Evolutionary conservation across 306 rosid genomes (phyloP).

Genomic region (Luffa aegyptiaca): DNA sequence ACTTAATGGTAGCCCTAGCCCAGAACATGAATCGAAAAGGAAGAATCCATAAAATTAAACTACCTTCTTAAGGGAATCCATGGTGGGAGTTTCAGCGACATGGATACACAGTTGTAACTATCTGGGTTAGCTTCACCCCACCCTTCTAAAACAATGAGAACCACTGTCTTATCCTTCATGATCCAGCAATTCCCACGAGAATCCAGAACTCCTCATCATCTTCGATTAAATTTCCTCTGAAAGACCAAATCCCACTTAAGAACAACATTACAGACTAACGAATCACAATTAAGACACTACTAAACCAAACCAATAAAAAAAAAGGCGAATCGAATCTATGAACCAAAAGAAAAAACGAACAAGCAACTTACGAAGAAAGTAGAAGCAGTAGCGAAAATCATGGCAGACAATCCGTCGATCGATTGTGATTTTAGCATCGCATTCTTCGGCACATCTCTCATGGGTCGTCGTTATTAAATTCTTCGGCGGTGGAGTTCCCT

Average conservation of each 20-base stretch:
- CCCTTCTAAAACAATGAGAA: conserved; percentile 71
- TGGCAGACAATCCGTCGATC: too few species aligned
- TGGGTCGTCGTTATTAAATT: too few species aligned
- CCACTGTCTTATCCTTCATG: conserved; percentile 74
- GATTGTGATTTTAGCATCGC: too few species aligned
- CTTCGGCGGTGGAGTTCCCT: too few species aligned
- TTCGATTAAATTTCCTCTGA: background rate
- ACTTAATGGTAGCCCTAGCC: background rate
- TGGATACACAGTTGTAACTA: conserved; percentile 75
- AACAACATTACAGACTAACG: too few species aligned
- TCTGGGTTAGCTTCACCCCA: conserved; percentile 86
- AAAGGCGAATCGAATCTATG: too few species aligned
- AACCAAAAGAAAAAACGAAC: too few species aligned
- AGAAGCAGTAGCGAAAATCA: too few species aligned
- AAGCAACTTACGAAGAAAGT: too few species aligned
- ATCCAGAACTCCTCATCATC: conserved; percentile 54
- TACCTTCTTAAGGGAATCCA: conserved; percentile 36
- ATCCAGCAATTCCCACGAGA: conserved; percentile 64
- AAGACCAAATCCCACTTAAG: background rate
- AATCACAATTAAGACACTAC: too few species aligned
- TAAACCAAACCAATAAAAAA: too few species aligned
- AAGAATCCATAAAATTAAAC: background rate
- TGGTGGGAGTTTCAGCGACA: conserved; percentile 43
- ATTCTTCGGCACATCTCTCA: too few species aligned
- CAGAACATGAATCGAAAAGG: background rate